Evolutionary conservation across 2,329 filamentous ascomycete genomes (phyloP), one percentile per base, ranked within the genome.

Genomic region (Phialemoniopsis sp.): DNA sequence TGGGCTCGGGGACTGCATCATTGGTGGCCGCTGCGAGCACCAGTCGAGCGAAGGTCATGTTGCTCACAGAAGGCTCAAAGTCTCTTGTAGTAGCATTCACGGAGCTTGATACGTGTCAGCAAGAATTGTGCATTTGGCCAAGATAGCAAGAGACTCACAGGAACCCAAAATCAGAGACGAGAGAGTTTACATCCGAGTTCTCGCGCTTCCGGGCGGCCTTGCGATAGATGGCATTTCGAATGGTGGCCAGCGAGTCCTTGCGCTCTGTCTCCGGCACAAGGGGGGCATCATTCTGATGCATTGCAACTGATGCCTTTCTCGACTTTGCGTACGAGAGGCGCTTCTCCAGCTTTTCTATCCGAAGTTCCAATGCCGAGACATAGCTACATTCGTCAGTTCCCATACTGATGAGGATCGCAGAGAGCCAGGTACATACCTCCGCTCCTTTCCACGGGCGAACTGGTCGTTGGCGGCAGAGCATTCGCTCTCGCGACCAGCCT

Each of bases 381-480:
- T 97, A 98, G 63, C 82, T 85, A 41, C 13, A 26, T 14, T 6
- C 6, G 21, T 26, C 10, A 6, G 10, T 6, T 10, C 6, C 21
- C 21, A 26, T 10, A 10, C 6, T 10, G 6, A 26, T 10, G 6
- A 26, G 6, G 21, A 10, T 26, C 6, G 21, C 10, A 26, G 6
- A 10, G 21, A 26, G 21, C 40, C 10, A n/a, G 5, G 13, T 26
- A 52, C 64, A 42, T 50, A 81, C 81, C 90, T 97, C 54, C 91
- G 76, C 58, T 97, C 93, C 62, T 97, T 97, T 45, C 93, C 93
- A 46, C 89, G 78, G 1, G 91, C 90, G 63, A 96, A 97, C 59
- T 96, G 89, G 57, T 97, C 91, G 54, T 94, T 96, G 8, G 89
- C 90, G 40, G 89, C 89, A 7, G 89, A 95, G 60, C 93, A 98